Conservation (phyloP, 2,329 filamentous ascomycete species). For the Phoma sp. region DNA sequence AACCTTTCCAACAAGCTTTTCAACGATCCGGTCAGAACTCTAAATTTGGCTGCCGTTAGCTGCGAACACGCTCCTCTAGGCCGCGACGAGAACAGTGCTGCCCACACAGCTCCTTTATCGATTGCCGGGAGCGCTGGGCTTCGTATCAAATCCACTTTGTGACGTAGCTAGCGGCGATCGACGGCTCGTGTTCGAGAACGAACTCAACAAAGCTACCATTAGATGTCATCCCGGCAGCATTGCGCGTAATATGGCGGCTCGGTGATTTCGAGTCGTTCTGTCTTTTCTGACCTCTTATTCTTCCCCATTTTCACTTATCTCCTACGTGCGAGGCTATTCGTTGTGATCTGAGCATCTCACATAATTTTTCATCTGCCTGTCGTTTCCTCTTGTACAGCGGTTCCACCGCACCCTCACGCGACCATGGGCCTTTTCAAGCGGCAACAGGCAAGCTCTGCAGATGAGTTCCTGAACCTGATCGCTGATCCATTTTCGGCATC, state of each 20-base stretch:
- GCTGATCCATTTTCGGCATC: constrained; percentile 50
- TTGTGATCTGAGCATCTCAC: not conserved
- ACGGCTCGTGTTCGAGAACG: constrained; percentile 17
- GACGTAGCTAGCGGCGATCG: constrained; percentile 23
- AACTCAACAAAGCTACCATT: constrained; percentile 19
- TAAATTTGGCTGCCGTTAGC: constrained; percentile 17
- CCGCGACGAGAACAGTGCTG: constrained; percentile 9
- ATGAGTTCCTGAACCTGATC: constrained; percentile 51
- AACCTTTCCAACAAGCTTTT: constrained; percentile 14
- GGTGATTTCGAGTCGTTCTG: constrained; percentile 2
- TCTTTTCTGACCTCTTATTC: constrained; percentile 2
- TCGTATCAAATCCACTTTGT: constrained; percentile 11
- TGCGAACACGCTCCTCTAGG: constrained; percentile 4
- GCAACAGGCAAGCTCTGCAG: constrained; percentile 28
- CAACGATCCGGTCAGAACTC: constrained; percentile 13
- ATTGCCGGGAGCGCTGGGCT: constrained; percentile 4
- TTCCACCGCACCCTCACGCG: constrained; percentile 13
- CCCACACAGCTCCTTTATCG: not conserved
- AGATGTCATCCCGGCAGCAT: constrained; percentile 19
- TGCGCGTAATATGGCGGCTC: constrained; percentile 16
- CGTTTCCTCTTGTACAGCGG: constrained; percentile 8
- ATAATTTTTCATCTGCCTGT: constrained; percentile 5
- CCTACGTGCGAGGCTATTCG: not conserved
- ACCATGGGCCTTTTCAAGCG: constrained; percentile 24
- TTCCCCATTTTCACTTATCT: not conserved